A percentile compares a stretch with the other conserved stretches of the same genome.
phyloP scores from a whole-genome alignment of 352 stramenopile species.

The Globisporangium middletonii region DNA sequence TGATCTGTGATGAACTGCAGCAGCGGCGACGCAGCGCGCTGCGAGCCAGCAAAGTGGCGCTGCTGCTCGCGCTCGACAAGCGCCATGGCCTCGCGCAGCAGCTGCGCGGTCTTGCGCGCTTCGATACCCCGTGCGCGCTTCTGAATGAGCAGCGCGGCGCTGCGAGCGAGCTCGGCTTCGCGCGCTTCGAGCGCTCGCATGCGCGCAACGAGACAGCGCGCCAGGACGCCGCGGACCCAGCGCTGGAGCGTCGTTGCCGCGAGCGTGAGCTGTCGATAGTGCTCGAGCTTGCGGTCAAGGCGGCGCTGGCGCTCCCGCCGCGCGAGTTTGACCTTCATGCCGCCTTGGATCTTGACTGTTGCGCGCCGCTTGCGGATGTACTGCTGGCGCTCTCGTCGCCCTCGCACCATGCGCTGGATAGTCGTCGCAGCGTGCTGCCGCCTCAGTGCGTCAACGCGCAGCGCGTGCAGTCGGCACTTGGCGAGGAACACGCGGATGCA shows the following conservation, averaged over 20 bases:
- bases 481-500: slow-evolving; percentile 23
- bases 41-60: slow-evolving; percentile 27
- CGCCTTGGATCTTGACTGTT: slow-evolving; percentile 34
- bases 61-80: slow-evolving; percentile 40
- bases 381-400: slow-evolving; percentile 9
- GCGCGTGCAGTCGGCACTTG: slow-evolving; percentile 1
- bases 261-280: slow-evolving; percentile 5
- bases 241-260: slow-evolving; percentile 31
- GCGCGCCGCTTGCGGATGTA: slow-evolving; percentile 20
- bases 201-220: slow-evolving; percentile 17
- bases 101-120: slow-evolving; percentile 20
- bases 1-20: slow-evolving; percentile 41
- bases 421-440: slow-evolving; percentile 15
- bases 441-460: not conserved
- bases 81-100: slow-evolving; percentile 36
- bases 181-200: slow-evolving; percentile 20
- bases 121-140: slow-evolving; percentile 45
- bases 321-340: slow-evolving; percentile 30
- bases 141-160: slow-evolving; percentile 49
- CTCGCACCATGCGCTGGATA: slow-evolving; percentile 38
- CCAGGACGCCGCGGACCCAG: slow-evolving; percentile 22
- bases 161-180: slow-evolving; percentile 23
- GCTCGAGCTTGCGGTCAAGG: slow-evolving; percentile 4
- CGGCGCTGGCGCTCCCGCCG: slow-evolving; percentile 18
- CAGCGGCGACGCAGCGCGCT: slow-evolving; percentile 31